phyloP scores from a whole-genome alignment of 73 alveolate genomes.

The Breviolum minutum region DNA sequence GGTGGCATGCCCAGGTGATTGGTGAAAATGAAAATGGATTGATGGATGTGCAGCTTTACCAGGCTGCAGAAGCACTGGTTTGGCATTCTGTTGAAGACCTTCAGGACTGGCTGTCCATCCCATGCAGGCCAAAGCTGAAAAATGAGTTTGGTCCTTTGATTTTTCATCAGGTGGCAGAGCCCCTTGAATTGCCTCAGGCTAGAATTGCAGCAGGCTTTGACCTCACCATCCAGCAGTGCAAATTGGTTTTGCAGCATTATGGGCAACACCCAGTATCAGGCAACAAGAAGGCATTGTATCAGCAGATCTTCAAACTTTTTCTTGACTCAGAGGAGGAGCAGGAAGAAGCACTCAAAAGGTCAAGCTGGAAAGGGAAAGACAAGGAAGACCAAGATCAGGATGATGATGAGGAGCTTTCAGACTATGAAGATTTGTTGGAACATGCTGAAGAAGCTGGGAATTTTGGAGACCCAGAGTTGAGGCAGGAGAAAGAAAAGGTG shows the following conservation, averaged over 20 bases:
- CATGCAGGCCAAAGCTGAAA: neutral
- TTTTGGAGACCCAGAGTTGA: conserved; percentile 10
- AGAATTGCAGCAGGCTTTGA: neutral
- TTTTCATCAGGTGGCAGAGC: neutral
- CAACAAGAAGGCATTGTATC: neutral
- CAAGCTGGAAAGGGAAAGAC: neutral
- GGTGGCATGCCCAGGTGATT: neutral
- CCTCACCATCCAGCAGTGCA: neutral
- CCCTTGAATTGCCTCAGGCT: neutral
- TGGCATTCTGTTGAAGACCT: neutral
- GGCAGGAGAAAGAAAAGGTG: neutral
- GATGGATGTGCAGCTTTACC: neutral
- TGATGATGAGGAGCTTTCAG: neutral
- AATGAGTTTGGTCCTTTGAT: neutral
- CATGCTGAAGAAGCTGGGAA: neutral
- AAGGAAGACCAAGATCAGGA: neutral
- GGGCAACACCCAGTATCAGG: neutral
- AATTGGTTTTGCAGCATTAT: neutral
- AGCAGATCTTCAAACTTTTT: neutral
- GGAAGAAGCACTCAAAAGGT: neutral
- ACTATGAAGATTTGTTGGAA: neutral
- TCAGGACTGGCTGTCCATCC: neutral
- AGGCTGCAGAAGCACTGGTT: neutral
- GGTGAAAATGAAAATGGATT: neutral
- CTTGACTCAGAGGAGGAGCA: neutral